Percentiles rank a stretch among this genome's conserved stretches.
Evolutionary conservation across 202 grass and related monocot species (phyloP).

Genomic region (Panicum virgatum): DNA sequence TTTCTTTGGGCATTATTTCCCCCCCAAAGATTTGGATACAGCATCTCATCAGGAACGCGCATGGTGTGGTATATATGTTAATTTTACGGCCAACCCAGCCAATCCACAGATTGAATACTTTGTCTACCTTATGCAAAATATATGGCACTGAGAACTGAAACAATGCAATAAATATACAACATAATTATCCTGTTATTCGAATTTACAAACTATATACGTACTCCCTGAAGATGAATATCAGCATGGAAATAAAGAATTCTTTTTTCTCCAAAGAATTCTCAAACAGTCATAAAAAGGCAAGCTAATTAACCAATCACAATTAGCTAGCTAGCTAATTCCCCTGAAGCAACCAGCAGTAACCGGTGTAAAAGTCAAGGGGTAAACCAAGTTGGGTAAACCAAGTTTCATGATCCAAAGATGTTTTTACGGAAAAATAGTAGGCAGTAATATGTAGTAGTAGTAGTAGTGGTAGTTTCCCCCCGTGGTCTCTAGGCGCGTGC

Average conservation of each 20-base stretch:
- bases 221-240: conserved; percentile 10
- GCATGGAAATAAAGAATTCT: conserved; percentile 29
- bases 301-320: conserved; percentile 14
- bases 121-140: not conserved
- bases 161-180: not conserved
- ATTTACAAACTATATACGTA: conserved; percentile 27
- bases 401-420: not conserved
- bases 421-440: not conserved
- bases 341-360: conserved; percentile 10
- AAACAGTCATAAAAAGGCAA: conserved; percentile 11
- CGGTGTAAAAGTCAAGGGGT: conserved; percentile 15
- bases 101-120: not conserved
- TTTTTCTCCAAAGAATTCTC: conserved; percentile 39
- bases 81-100: not conserved
- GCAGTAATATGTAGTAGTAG: not conserved
- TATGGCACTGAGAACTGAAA: not conserved
- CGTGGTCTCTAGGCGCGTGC: not conserved
- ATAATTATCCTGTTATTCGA: conserved; percentile 6
- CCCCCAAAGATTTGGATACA: too few relatives aligned
- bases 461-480: not conserved
- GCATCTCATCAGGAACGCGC: too few relatives aligned
- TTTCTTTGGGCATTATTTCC: too few relatives aligned
- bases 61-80: not conserved
- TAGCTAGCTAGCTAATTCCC: conserved; percentile 9
- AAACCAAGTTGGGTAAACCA: too few relatives aligned